Conservation (phyloP, 1,284 basidiomycete genomes). For the Puccinia hordei region DNA sequence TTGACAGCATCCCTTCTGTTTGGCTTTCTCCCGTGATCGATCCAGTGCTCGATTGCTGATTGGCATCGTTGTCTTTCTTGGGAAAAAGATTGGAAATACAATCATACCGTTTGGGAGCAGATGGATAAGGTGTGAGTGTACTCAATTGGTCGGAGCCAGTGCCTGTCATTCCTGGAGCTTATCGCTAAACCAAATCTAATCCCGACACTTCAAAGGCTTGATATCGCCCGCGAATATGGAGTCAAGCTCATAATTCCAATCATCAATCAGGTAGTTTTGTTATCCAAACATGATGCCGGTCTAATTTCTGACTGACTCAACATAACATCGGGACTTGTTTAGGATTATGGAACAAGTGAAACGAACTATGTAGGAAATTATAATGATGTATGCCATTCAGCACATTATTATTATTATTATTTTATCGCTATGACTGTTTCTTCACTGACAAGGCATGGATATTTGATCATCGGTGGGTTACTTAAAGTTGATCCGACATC, state of each 20-base stretch:
- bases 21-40: background rate
- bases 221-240: conserved; percentile 24
- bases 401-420: background rate
- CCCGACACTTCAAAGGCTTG: conserved; percentile 11
- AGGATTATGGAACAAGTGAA: conserved; percentile 40
- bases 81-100: conserved; percentile 49
- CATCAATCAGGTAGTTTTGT: conserved; percentile 45
- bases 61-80: background rate
- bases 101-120: conserved; percentile 42
- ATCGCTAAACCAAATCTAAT: background rate
- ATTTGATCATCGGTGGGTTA: background rate
- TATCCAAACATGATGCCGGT: background rate
- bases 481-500: conserved; percentile 44
- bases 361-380: conserved; percentile 44
- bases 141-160: background rate
- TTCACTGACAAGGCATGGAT: background rate
- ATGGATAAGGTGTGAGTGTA: conserved; percentile 40
- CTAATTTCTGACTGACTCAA: background rate
- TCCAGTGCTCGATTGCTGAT: background rate
- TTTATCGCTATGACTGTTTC: background rate
- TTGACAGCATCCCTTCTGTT: background rate
- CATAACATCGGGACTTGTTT: background rate
- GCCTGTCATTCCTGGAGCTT: background rate
- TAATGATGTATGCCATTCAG: conserved; percentile 40
- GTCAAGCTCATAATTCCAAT: conserved; percentile 49